Evolutionary conservation across 345 rosid genomes (phyloP), one percentile per base, ranked within the genome.

Genomic region (Rhizophora mangle): DNA sequence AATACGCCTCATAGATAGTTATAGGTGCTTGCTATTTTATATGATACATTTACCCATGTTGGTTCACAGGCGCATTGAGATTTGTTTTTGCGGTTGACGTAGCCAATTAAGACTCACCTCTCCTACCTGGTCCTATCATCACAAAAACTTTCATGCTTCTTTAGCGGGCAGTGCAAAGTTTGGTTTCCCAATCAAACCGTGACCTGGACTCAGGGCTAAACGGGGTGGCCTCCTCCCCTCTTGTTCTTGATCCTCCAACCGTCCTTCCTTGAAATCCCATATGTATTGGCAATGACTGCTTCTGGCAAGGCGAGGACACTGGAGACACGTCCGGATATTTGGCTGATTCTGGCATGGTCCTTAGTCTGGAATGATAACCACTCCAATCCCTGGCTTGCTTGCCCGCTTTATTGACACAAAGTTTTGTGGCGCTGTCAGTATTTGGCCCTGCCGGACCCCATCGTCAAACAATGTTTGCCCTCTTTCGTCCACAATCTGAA

Each of bases 311-410:
- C 67, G 30, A 72, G 52, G 20, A 82, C 3, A 36, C 69, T 0
- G 83, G 80, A 24, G 19, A 65, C 31, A 32, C 76, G 57, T 32
- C 84, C 83, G 0, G 78, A 78, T 2, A 82, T 65, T 10, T 64
- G 79, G 69, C 29, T 76, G 30, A 54, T 68, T 60, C 13, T 22
- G 9, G 84, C 78, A 1, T 8, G 3, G 64, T 57, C 76, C 19
- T 67, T 68, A 6, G 82, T 82, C 76, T 76, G 63, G 82, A 80
- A 74, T 36, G 73, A 51, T 20, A 82, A 37, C 80, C 82, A 82
- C 51, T 80, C 84, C 16, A 72, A 57, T 47, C 83, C 85, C 31
- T 69, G 59, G 13, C 70, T 4, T 2, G 64, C 78, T 53, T 19
- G 82, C 87, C 62, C 15, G 69, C 78, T 76, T 69, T 26, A 83